Base-by-base conservation (phyloP, 176 grass and related monocot genomes). In the Triticum aestivum region DNA sequence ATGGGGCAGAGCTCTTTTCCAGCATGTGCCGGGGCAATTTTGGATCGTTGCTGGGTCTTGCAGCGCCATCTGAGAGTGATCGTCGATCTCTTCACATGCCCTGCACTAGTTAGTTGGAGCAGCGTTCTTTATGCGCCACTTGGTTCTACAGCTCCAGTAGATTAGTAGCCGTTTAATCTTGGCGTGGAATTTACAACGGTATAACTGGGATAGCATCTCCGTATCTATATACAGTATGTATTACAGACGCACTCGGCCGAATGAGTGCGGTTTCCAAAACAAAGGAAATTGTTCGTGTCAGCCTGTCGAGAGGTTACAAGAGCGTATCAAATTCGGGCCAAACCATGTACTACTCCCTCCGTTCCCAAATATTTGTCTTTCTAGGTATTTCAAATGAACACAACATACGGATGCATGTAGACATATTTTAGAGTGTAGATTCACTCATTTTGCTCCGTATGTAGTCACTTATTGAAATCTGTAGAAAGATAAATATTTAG, bases 21-120 rank as follows among this genome's bases (percentile, higher is more conserved):
- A 12, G 32, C 89, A 90, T 79, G 79, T 83, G 89, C 34, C 45
- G 34, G 45, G 73, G 37, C 65, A 74, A 74, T 83, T 83, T 35
- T 54, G 17, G 32, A 54, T 65, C 75, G 69, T 37, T 68, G 79
- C 72, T 74, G 70, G 21, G 38, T 2, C 8, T 82, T 54, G 30
- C 21, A 32, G 64, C 24, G 49, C 35, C 84, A 52, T 64, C 79
- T 32, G 76, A 20, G 75, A 49, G 45, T 49, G 45, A 84, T 84
- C 30, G 17, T 18, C 14, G 23, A 69, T 84, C 54, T 72, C 41
- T 54, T 83, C 84, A 56, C 84, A 54, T 83, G 73, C 34, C 41
- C 17, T 54, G 86, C 69, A 6, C 82, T 78, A 4, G 78, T 82
- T 77, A 11, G 62, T 81, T 76, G 13, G 62, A 49, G 66, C 3